phyloP scores from a whole-genome alignment of 768 basidiomycete genomes.

The Myochromella boudieri region DNA sequence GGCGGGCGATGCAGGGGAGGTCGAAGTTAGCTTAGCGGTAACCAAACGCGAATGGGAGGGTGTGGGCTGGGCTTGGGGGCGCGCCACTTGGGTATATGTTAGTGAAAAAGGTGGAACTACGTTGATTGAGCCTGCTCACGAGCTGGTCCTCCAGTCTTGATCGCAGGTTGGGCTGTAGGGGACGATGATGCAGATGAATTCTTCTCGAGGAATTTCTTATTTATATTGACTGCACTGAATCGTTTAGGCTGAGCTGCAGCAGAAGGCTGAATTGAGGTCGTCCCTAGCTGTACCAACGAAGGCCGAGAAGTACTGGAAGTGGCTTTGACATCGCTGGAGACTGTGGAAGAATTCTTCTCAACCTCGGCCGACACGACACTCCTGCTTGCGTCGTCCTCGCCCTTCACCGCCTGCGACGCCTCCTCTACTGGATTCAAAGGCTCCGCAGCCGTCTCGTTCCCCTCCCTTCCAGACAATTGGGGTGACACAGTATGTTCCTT shows the following conservation, averaged over 20 bases:
- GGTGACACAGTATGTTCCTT: slow-evolving; percentile 42
- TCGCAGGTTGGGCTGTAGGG: slow-evolving; percentile 40
- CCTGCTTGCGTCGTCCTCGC: slow-evolving; percentile 3
- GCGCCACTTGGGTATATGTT: slow-evolving; percentile 42
- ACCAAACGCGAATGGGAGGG: slow-evolving; percentile 77
- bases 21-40: slow-evolving; percentile 81
- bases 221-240: slow-evolving; percentile 89
- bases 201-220: slow-evolving; percentile 96
- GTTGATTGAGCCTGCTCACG: too few species aligned
- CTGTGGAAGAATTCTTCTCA: slow-evolving; percentile 20
- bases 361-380: slow-evolving; percentile 8
- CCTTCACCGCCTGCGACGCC: slow-evolving; percentile 16
- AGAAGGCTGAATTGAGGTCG: slow-evolving; percentile 31
- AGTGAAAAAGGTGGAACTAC: too few species aligned
- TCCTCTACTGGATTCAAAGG: slow-evolving; percentile 24
- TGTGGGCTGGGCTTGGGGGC: slow-evolving; percentile 55
- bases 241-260: slow-evolving; percentile 65
- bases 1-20: slow-evolving; percentile 53
- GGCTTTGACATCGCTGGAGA: slow-evolving; percentile 23
- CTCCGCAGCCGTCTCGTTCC: slow-evolving; percentile 30
- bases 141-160: slow-evolving; percentile 51
- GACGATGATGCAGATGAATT: slow-evolving; percentile 59
- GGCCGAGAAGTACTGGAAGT: slow-evolving; percentile 35
- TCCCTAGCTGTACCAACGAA: slow-evolving; percentile 46
- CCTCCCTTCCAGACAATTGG: slow-evolving; percentile 41